Conservation (phyloP, 371 early-diverging fungal genomes). For the Mortierella sp. region DNA sequence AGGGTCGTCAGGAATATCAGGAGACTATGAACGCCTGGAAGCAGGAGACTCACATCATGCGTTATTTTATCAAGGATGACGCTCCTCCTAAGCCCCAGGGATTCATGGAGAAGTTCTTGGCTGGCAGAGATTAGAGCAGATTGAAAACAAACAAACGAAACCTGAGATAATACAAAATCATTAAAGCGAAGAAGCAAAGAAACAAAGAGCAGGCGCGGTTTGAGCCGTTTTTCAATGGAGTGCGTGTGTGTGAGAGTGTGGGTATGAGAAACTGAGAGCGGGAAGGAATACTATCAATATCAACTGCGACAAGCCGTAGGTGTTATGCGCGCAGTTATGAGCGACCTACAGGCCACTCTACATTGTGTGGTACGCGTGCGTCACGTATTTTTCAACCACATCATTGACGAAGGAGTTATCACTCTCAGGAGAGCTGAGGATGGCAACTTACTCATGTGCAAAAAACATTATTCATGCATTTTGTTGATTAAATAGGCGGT, state of each 20-base stretch:
- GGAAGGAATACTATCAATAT: no score
- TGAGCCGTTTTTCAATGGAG: no score
- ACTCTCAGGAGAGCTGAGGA: no score
- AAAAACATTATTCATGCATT: neutral
- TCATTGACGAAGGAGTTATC: no score
- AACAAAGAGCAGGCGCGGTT: no score
- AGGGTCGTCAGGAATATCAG: slow-evolving; percentile 91
- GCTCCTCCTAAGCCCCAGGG: slow-evolving; percentile 77
- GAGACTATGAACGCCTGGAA: slow-evolving; percentile 98
- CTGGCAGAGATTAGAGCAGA: slow-evolving; percentile 68
- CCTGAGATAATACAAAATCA: neutral
- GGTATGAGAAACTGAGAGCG: no score
- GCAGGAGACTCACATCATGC: slow-evolving; percentile 91
- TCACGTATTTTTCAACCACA: no score
- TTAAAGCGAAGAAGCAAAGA: neutral
- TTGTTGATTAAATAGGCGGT: neutral
- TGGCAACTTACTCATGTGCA: neutral
- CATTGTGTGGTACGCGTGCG: no score
- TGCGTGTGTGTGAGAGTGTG: no score
- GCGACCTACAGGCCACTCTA: no score
- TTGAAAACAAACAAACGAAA: neutral
- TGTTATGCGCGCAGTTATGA: no score
- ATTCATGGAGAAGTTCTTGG: slow-evolving; percentile 90
- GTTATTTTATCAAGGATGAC: slow-evolving; percentile 89
- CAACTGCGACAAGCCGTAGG: no score